These are phyloP conservation scores for Podaxis sp. DNA, from an alignment of 768 basidiomycete genomes.

Conservation along the genomic window DNA sequence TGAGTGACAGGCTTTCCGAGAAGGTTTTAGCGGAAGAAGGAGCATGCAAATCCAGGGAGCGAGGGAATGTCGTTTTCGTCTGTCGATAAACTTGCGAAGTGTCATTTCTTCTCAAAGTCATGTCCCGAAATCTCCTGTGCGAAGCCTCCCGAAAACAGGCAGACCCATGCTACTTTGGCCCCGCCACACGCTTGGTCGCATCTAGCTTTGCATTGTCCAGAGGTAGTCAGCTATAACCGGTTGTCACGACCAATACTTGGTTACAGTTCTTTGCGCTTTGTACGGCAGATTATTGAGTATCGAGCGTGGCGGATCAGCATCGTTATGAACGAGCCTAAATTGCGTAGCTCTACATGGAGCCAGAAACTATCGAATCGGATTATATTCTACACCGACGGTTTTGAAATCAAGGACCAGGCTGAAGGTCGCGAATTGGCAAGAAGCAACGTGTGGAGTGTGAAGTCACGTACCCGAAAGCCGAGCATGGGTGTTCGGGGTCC, in stretches of 20 bases:
- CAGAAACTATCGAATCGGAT: neutral
- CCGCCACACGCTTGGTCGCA: neutral
- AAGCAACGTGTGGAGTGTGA: neutral
- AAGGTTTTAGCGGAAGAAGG: constrained; percentile 14
- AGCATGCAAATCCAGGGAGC: constrained; percentile 10
- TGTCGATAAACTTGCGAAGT: constrained; percentile 1
- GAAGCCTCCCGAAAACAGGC: constrained; percentile 1
- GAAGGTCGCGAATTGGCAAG: neutral
- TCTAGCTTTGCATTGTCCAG: neutral
- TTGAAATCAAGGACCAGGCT: neutral
- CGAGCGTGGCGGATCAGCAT: constrained; percentile 1
- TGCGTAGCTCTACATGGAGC: neutral
- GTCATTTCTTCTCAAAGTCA: constrained; percentile 12
- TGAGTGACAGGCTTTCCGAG: constrained; percentile 16
- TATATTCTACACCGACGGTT: neutral
- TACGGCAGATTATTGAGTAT: neutral
- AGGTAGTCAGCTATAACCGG: neutral
- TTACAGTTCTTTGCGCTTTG: neutral
- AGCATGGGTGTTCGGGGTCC: constrained; percentile 9
- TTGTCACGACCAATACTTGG: too few relatives aligned
- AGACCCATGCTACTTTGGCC: neutral
- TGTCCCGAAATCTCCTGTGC: neutral
- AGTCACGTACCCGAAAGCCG: neutral
- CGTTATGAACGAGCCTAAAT: neutral
- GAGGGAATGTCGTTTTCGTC: constrained; percentile 14